Conservation (phyloP, 2,329 filamentous ascomycete species). For the Thielaviopsis ethacetica region DNA sequence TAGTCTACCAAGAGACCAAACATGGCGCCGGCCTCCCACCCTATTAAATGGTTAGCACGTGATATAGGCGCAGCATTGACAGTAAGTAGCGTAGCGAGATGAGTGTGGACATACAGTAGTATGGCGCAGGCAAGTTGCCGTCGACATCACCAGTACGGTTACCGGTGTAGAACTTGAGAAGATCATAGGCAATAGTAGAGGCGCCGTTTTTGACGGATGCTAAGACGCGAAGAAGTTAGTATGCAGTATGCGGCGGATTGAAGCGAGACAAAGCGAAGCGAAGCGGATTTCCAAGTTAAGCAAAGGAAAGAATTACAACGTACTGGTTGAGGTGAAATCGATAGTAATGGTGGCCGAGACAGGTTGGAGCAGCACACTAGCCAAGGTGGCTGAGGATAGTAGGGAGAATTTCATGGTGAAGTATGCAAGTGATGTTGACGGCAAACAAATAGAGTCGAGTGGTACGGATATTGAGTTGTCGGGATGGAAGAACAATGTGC, state of each 20-base stretch:
- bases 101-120: conserved; percentile 39
- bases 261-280: neutral
- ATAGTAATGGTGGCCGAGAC: conserved; percentile 9
- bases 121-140: conserved; percentile 41
- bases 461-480: neutral
- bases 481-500: neutral
- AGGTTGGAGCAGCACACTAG: conserved; percentile 7
- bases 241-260: conserved; percentile 19
- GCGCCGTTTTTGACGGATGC: conserved; percentile 34
- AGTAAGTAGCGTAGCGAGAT: neutral
- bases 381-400: conserved; percentile 5
- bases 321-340: conserved; percentile 19
- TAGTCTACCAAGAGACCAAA: conserved; percentile 58
- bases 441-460: neutral
- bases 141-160: conserved; percentile 42
- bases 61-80: conserved; percentile 18
- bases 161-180: conserved; percentile 36
- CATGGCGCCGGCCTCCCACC: conserved; percentile 60
- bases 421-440: neutral
- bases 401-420: conserved; percentile 10
- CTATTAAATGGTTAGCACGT: neutral
- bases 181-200: conserved; percentile 28
- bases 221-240: conserved; percentile 17
- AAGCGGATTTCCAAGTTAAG: neutral
- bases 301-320: neutral